Conservation (phyloP, 2,329 filamentous ascomycete genomes). For the Bertia moriformis region DNA sequence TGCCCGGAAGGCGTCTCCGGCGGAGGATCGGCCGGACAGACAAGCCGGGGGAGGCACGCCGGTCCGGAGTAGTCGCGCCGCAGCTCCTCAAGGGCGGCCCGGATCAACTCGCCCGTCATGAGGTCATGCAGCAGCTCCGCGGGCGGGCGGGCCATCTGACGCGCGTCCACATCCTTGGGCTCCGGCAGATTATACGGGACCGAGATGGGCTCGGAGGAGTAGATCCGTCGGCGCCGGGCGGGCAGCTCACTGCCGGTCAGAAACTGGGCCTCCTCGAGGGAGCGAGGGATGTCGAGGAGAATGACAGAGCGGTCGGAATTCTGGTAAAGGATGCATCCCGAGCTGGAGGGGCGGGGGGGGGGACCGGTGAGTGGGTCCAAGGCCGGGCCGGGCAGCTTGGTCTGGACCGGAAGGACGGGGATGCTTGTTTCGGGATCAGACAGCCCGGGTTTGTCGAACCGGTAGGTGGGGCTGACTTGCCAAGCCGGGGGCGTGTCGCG, state of each 20-base stretch:
- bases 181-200: conserved; percentile 28
- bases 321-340: conserved; percentile 35
- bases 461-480: no score
- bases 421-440: no score
- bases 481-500: no score
- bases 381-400: no score
- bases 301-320: conserved; percentile 32
- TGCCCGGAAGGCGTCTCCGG: not conserved
- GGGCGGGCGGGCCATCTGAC: conserved; percentile 19
- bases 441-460: no score
- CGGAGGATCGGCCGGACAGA: conserved; percentile 3
- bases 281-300: conserved; percentile 55
- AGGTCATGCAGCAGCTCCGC: conserved; percentile 36
- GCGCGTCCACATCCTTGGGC: conserved; percentile 22
- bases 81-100: conserved; percentile 24
- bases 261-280: conserved; percentile 53
- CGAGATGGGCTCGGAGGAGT: conserved; percentile 22
- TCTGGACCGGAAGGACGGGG: no score
- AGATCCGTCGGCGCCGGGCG: conserved; percentile 5
- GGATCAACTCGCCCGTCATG: conserved; percentile 32
- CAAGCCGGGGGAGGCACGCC: conserved; percentile 23
- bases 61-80: conserved; percentile 20
- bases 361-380: no score
- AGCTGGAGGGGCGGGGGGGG: no score
- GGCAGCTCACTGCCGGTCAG: conserved; percentile 17